A percentile compares a stretch with the other conserved stretches of the same genome.
Evolutionary conservation across 305 asterid genomes (phyloP).

Genomic region (Fraxinus greggii): DNA sequence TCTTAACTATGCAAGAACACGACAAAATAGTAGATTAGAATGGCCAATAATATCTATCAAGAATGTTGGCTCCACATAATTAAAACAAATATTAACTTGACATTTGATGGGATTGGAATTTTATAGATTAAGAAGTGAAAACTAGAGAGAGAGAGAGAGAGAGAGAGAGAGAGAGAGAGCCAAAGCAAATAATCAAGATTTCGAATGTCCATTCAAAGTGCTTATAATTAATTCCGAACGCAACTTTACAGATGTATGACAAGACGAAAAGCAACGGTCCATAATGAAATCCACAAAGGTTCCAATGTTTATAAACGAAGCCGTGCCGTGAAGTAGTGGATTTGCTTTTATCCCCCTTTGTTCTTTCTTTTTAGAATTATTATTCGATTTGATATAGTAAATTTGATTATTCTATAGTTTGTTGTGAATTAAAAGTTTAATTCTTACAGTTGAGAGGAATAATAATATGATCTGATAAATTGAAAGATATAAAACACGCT

Average conservation of each 20-base stretch:
- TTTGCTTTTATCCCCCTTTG: neutral
- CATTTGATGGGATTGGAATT: neutral
- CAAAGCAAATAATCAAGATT: neutral
- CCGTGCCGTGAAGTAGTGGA: conserved; percentile 39
- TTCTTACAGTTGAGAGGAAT: neutral
- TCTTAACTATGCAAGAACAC: neutral
- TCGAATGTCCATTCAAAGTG: neutral
- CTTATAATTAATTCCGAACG: conserved; percentile 10
- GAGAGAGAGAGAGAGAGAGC: neutral
- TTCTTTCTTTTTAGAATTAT: neutral
- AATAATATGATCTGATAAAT: neutral
- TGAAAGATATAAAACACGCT: neutral
- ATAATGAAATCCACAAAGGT: conserved; percentile 28
- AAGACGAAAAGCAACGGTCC: conserved; percentile 22
- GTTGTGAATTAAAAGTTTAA: neutral
- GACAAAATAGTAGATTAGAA: neutral
- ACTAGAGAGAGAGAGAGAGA: neutral
- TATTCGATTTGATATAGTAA: neutral
- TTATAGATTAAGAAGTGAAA: neutral
- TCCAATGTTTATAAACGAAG: conserved; percentile 48
- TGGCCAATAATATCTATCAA: neutral
- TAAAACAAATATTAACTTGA: neutral
- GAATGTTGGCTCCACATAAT: neutral
- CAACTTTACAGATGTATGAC: conserved; percentile 15
- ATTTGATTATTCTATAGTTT: neutral